Base-by-base conservation (phyloP, 176 grass and related monocot genomes). In the Cocos nucifera region DNA sequence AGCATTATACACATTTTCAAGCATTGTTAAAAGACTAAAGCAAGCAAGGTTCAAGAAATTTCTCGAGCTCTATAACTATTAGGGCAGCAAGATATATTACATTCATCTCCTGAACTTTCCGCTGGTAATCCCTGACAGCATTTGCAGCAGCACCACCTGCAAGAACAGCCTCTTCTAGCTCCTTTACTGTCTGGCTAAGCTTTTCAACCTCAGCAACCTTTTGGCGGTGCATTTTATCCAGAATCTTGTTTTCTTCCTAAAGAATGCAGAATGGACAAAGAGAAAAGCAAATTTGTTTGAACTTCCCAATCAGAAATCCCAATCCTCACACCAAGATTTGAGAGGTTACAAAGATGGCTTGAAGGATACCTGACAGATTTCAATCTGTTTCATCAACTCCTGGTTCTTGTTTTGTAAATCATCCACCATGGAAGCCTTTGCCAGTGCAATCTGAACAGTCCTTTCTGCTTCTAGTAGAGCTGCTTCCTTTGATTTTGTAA, bases 341-440 rank as follows among this genome's bases (percentile, higher is more conserved):
- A 14, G 35, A 44, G 35, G 35, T 44, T 44, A 44, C 35, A 44
- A 14, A 2, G 10, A 67, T 64, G 75, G 59, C 70, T 62, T 23
- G 19, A 53, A 15, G 64, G 52, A 63, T 85, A 92, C 93, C 83
- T 98, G 94, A 59, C 88, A 98, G 14, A 98, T 98, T 74, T 98
- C 94, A 29, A 93, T 98, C 73, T 93, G 94, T 60, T 98, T 98
- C 73, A 85, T 99, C 76, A 99, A 78, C 50, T 93, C 94, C 70
- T 99, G 94, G 61, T 99, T 99, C 79, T 93, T 99, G 70, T 99
- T 99, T 75, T 89, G 94, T 64, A 99, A 75, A 68, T 99, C 94
- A 59, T 99, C 94, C 49, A 99, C 94, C 88, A 93, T 81, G 53
- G 94, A 76, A 81, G 94, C 94, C 74, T 93, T 99, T 63, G 82